phyloP scores from a whole-genome alignment of 2,329 filamentous ascomycete genomes.

The Microsporum ferrugineum region DNA sequence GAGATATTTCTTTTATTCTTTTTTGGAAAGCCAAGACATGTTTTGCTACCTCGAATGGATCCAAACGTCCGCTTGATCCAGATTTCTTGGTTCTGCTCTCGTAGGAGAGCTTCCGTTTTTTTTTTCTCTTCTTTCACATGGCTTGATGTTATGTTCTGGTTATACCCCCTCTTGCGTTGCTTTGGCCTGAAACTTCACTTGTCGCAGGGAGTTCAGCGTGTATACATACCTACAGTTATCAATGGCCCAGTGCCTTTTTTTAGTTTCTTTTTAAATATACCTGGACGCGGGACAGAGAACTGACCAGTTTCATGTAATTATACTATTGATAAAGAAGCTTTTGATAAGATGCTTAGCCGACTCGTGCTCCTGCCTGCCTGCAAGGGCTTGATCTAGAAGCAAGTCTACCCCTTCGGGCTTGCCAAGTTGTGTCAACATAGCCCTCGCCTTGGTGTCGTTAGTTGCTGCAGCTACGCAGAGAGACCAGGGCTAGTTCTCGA shows the following conservation, averaged over 20 bases:
- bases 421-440: neutral
- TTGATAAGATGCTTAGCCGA: neutral
- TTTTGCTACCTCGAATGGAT: neutral
- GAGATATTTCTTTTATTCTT: neutral
- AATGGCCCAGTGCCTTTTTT: neutral
- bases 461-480: neutral
- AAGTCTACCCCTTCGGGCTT: neutral
- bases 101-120: neutral
- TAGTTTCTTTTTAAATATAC: neutral
- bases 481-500: neutral
- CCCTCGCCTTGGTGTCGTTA: neutral
- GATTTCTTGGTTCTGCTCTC: neutral
- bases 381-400: neutral
- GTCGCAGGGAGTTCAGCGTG: neutral
- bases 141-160: neutral
- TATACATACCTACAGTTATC: neutral
- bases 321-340: neutral
- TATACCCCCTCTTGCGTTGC: constrained; percentile 7
- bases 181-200: neutral
- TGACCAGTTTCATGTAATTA: neutral
- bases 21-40: neutral
- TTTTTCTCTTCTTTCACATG: neutral
- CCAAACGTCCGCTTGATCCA: neutral
- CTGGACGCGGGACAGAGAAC: neutral
- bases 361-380: neutral